A percentile compares a stretch with the other conserved stretches of the same genome.
Evolutionary conservation across 2,329 filamentous ascomycete species (phyloP).

Genomic region (Nothopassalora personata): DNA sequence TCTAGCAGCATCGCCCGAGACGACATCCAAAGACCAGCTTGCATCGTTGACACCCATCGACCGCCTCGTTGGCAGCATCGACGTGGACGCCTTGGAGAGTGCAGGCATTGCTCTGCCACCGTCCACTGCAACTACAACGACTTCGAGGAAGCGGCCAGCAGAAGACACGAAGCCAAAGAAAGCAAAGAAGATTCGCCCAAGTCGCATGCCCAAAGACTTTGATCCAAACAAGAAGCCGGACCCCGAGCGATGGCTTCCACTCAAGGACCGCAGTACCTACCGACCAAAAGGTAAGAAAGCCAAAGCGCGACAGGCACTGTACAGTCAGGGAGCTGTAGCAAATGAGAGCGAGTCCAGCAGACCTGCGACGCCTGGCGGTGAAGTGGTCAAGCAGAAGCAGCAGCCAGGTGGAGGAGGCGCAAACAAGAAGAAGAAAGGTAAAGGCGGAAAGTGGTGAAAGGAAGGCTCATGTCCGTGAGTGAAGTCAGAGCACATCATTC

Average conservation of each 20-base stretch:
- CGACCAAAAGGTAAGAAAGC: constrained; percentile 83
- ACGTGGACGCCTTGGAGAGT: constrained; percentile 59
- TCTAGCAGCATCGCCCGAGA: constrained; percentile 66
- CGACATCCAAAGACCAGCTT: constrained; percentile 50
- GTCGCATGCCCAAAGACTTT: constrained; percentile 65
- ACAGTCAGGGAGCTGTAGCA: constrained; percentile 78
- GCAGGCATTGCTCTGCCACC: constrained; percentile 54
- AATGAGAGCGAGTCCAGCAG: constrained; percentile 43
- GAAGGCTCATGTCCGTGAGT: not conserved
- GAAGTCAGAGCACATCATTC: not conserved
- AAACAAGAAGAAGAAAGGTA: constrained; percentile 39
- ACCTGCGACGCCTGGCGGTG: constrained; percentile 31
- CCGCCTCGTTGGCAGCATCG: constrained; percentile 55
- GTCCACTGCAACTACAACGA: constrained; percentile 17
- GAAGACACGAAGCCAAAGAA: constrained; percentile 45
- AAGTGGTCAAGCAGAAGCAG: constrained; percentile 45
- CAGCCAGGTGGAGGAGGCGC: constrained; percentile 18
- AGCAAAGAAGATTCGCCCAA: constrained; percentile 54
- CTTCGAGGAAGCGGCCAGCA: constrained; percentile 47
- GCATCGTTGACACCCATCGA: constrained; percentile 57
- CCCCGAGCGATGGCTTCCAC: constrained; percentile 86
- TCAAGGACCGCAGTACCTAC: constrained; percentile 84
- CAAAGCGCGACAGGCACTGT: constrained; percentile 63
- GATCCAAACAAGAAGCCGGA: constrained; percentile 76
- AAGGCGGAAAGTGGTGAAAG: constrained; percentile 24